Percentiles rank a stretch among this genome's conserved stretches.
phyloP scores from a whole-genome alignment of 2,329 filamentous ascomycete genomes.

The Colletotrichum echinochloae region DNA sequence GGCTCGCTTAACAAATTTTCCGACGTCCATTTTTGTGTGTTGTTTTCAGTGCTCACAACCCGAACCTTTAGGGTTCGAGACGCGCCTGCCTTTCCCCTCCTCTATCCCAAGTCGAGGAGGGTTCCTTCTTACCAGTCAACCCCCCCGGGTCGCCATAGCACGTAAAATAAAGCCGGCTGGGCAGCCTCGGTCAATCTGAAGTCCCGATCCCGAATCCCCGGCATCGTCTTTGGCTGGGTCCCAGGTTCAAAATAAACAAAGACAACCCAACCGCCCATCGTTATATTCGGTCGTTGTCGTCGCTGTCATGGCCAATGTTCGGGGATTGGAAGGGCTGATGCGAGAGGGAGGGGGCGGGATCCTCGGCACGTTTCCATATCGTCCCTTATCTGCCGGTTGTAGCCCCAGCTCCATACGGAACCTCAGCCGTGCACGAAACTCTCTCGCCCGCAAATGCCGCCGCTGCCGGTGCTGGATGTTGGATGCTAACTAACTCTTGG shows the following conservation, averaged over 20 bases:
- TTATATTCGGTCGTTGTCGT: background rate
- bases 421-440: slow-evolving; percentile 32
- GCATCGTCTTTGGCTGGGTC: background rate
- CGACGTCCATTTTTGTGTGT: slow-evolving; percentile 38
- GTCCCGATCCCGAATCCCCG: slow-evolving; percentile 22
- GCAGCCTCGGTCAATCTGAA: slow-evolving; percentile 31
- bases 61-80: slow-evolving; percentile 36
- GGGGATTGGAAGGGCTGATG: background rate
- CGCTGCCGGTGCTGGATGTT: background rate
- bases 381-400: slow-evolving; percentile 3
- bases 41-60: slow-evolving; percentile 9
- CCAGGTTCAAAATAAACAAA: background rate
- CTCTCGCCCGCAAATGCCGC: slow-evolving; percentile 21
- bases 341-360: slow-evolving; percentile 34
- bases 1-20: slow-evolving; percentile 39
- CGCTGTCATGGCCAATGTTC: background rate
- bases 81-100: slow-evolving; percentile 15
- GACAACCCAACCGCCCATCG: background rate
- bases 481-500: background rate
- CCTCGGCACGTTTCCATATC: slow-evolving; percentile 26
- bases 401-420: slow-evolving; percentile 28
- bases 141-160: background rate
- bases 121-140: slow-evolving; percentile 3
- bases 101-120: background rate
- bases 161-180: background rate